A percentile compares a stretch with the other conserved stretches of the same genome.
Evolutionary conservation across 1,284 basidiomycete species (phyloP).

Genomic region (Ustanciosporium gigantosporum): DNA sequence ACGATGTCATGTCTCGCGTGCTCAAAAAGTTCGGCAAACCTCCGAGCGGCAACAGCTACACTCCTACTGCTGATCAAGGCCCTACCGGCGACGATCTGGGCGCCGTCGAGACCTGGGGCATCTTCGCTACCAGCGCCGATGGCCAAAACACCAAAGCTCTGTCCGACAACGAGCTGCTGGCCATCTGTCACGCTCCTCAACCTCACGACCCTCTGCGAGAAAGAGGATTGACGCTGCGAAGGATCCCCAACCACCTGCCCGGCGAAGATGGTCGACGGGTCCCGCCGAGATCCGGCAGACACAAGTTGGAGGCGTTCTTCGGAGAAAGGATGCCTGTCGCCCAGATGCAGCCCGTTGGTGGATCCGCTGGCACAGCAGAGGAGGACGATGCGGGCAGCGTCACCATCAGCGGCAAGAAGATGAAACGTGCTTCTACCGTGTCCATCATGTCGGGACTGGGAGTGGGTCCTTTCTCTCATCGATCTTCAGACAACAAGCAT

Average conservation of each 20-base stretch:
- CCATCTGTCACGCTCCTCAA: slow-evolving; percentile 80
- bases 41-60: slow-evolving; percentile 46
- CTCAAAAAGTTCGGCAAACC: slow-evolving; percentile 55
- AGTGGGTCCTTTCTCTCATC: slow-evolving; percentile 22
- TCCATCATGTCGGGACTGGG: slow-evolving; percentile 89
- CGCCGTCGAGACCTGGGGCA: slow-evolving; percentile 47
- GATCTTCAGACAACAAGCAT: slow-evolving; percentile 1
- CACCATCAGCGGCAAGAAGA: slow-evolving; percentile 66
- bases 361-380: slow-evolving; percentile 56
- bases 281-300: slow-evolving; percentile 21
- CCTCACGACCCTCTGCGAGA: slow-evolving; percentile 77
- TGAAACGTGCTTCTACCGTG: slow-evolving; percentile 89
- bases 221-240: slow-evolving; percentile 73
- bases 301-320: slow-evolving; percentile 68
- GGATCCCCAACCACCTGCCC: slow-evolving; percentile 39
- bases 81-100: slow-evolving; percentile 35
- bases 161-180: slow-evolving; percentile 70
- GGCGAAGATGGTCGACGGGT: slow-evolving; percentile 32
- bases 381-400: slow-evolving; percentile 41
- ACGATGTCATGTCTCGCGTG: slow-evolving; percentile 56
- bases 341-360: slow-evolving; percentile 42
- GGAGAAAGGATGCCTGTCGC: slow-evolving; percentile 64
- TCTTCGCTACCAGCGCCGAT: slow-evolving; percentile 50
- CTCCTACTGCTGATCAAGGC: slow-evolving; percentile 46
- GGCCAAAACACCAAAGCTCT: slow-evolving; percentile 53